phyloP scores from a whole-genome alignment of 331 rosid genomes.

The Dryas integrifolia region DNA sequence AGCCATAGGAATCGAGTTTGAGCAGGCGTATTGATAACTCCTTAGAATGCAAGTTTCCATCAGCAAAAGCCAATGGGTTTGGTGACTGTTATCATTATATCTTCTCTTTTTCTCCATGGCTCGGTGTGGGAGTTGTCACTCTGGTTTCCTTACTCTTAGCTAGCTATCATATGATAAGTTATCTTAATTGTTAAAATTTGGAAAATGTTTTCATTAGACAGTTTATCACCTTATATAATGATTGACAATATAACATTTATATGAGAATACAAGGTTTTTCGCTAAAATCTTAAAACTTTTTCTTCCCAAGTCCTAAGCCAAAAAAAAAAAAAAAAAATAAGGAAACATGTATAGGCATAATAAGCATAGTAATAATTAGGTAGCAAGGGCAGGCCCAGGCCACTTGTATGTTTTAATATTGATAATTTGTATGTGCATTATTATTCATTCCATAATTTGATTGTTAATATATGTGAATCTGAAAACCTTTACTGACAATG shows the following conservation, averaged over 20 bases:
- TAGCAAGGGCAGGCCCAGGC: neutral
- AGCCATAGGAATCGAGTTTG: neutral
- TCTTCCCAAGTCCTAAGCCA: too few species aligned
- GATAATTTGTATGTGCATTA: neutral
- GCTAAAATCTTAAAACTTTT: too few species aligned
- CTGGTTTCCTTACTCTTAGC: slow-evolving; percentile 17
- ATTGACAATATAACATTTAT: too few species aligned
- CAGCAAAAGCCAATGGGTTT: slow-evolving; percentile 28
- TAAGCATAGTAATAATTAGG: neutral
- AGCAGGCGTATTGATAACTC: slow-evolving; percentile 39
- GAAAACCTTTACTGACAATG: neutral
- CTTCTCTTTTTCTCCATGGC: slow-evolving; percentile 12
- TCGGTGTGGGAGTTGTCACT: slow-evolving; percentile 6
- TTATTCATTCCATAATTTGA: neutral
- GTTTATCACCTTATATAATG: too few species aligned
- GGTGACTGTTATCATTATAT: slow-evolving; percentile 52
- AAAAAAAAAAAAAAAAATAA: too few species aligned
- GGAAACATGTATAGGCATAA: neutral
- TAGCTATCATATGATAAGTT: neutral
- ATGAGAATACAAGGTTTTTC: too few species aligned
- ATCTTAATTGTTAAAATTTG: neutral
- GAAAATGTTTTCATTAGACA: neutral
- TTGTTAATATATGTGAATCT: neutral
- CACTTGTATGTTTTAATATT: neutral
- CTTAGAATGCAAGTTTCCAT: slow-evolving; percentile 47